phyloP scores from a whole-genome alignment of 1,284 basidiomycete genomes.

The Sporisorium reilianum region DNA sequence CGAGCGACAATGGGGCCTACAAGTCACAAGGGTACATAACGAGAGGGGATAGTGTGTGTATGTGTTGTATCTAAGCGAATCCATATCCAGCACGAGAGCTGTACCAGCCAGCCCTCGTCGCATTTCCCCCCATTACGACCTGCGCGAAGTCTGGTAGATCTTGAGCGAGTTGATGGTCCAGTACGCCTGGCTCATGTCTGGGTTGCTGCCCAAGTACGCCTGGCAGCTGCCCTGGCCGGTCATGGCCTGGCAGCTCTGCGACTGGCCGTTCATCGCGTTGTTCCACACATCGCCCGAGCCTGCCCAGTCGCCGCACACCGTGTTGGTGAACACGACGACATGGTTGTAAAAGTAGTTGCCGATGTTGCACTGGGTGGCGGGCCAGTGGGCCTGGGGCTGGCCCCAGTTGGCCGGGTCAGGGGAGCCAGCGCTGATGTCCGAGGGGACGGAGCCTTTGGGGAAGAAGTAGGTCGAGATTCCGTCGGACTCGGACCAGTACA shows the following conservation, averaged over 20 bases:
- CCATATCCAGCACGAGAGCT: not conserved
- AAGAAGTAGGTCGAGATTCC: constrained; percentile 76
- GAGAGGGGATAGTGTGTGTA: constrained; percentile 3
- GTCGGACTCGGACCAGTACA: constrained; percentile 35
- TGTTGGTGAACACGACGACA: constrained; percentile 56
- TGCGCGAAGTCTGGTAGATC: constrained; percentile 53
- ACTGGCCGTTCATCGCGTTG: constrained; percentile 51
- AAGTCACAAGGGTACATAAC: not conserved
- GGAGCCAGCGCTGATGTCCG: constrained; percentile 68
- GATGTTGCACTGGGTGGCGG: constrained; percentile 71
- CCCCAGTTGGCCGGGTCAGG: constrained; percentile 72
- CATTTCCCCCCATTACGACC: constrained; percentile 18
- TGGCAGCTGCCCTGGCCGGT: constrained; percentile 38
- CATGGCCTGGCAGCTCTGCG: constrained; percentile 42
- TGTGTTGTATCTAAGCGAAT: constrained; percentile 5
- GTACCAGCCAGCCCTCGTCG: constrained; percentile 8
- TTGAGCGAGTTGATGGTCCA: constrained; percentile 59
- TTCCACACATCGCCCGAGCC: constrained; percentile 45
- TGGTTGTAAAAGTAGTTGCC: constrained; percentile 71
- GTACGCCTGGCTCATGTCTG: constrained; percentile 48
- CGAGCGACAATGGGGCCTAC: constrained; percentile 1
- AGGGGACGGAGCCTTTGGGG: constrained; percentile 72
- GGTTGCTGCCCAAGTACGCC: constrained; percentile 42
- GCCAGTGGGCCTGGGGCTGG: constrained; percentile 73
- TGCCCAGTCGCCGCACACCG: constrained; percentile 55